Conservation (phyloP, 306 rosid species). For the Purshia tridentata region DNA sequence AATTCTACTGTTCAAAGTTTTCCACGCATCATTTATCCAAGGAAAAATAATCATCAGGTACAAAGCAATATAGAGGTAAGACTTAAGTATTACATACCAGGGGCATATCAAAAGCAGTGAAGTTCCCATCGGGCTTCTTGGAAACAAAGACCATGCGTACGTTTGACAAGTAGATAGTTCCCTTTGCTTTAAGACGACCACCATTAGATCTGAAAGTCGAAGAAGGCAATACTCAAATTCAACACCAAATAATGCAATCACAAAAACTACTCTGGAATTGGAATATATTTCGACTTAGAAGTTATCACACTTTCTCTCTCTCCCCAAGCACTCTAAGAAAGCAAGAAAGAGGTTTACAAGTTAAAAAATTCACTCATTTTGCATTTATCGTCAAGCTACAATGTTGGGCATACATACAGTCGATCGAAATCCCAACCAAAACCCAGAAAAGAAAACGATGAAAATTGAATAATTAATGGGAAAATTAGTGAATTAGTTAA, state of each 20-base stretch:
- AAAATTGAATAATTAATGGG: not conserved
- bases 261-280: not conserved
- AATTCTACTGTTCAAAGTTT: too few relatives aligned
- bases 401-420: not conserved
- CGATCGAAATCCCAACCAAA: not conserved
- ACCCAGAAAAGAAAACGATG: not conserved
- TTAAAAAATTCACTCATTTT: not conserved
- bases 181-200: slow-evolving; percentile 76
- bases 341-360: not conserved
- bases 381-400: not conserved
- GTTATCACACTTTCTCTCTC: not conserved
- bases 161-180: slow-evolving; percentile 81
- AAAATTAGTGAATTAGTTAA: too few relatives aligned
- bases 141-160: slow-evolving; percentile 89
- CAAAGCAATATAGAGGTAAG: not conserved
- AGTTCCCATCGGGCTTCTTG: slow-evolving; percentile 49
- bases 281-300: not conserved
- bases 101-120: slow-evolving; percentile 91
- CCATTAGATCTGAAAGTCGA: slow-evolving; percentile 45
- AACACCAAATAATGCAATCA: not conserved
- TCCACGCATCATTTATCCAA: too few relatives aligned
- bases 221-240: not conserved
- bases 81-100: slow-evolving; percentile 55
- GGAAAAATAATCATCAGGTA: too few relatives aligned
- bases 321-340: not conserved